These are phyloP conservation scores for Cymbopogon flexuosus DNA, from an alignment of 202 grass and related monocot genomes.

Conservation along the genomic window DNA sequence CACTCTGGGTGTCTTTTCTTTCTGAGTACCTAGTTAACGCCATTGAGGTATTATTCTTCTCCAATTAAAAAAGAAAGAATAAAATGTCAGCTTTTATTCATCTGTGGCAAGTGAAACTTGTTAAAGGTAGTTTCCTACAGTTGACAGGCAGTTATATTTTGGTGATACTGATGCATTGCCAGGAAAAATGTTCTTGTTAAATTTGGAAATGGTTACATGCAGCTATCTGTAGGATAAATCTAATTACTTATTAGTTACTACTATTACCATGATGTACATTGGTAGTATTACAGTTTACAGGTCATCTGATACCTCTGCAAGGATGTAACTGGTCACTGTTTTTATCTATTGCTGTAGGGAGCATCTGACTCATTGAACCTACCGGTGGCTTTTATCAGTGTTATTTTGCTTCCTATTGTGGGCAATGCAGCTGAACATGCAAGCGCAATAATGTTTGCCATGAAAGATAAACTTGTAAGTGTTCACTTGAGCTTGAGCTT, in stretches of 20 bases:
- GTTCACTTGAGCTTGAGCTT: neutral
- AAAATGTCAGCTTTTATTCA: neutral
- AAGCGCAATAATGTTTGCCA: conserved; percentile 98
- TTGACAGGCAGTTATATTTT: neutral
- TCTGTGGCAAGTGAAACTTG: neutral
- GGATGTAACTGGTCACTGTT: conserved; percentile 36
- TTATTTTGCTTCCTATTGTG: conserved; percentile 98
- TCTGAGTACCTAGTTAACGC: conserved; percentile 87
- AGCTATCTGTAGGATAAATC: conserved; percentile 3
- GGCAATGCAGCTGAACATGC: conserved; percentile 98
- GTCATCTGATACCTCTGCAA: conserved; percentile 21
- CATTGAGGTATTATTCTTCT: conserved; percentile 64
- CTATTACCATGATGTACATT: neutral
- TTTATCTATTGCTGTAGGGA: conserved; percentile 62
- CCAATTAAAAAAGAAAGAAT: neutral
- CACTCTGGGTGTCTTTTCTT: conserved; percentile 77
- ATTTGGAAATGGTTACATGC: conserved; percentile 4
- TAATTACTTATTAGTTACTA: neutral
- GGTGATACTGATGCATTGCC: neutral
- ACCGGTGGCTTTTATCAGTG: conserved; percentile 92
- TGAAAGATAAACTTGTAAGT: conserved; percentile 98
- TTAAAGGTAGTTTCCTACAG: neutral
- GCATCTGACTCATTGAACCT: conserved; percentile 86
- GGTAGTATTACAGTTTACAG: neutral
- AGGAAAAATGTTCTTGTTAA: neutral